Base-by-base conservation (phyloP, 129 eudicot species). In the Chrysanthemum makinoi region DNA sequence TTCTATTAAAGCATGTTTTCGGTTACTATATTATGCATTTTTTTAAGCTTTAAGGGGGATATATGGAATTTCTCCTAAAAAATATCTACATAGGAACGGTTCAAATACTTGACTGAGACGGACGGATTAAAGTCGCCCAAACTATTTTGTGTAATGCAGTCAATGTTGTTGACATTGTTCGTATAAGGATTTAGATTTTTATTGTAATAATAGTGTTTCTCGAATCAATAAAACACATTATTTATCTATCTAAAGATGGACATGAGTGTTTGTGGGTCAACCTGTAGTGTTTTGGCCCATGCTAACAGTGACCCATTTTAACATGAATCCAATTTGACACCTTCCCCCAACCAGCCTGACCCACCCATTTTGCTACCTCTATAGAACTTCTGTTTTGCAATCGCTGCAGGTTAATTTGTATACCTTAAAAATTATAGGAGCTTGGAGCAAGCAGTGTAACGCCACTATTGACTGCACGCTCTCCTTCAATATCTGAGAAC, bases 401-500 rank as follows among this genome's bases (percentile, higher is more conserved):
- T 54, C 22, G 10, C 48, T 66, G 12, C 64, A 66, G 6, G 52
- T 33, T 72, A 65, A 68, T 16, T 68, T 75, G 8, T 65, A 51
- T 30, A 19, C 24, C 52, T 39, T 83, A 66, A 30, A 62, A 74
- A 44, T 77, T 49, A 18, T 74, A 94, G 99, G 99, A 94, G 79
- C 87, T 94, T 62, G 99, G 99, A 71, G 99, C 99, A 53, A 80
- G 89, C 60, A 87, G 93, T 67, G 78, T 94, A 68, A 94, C 99
- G 20, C 99, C 99, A 10, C 81, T 94, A 65, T 74, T 94, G 74
- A 94, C n/a, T n/a, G n/a, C n/a, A n/a, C 96, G 84, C 20, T 94
- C 97, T 71, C 90, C 84, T 67, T 90, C 97, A 55, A 87, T 94
- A 51, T 87, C 97, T 28, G 99, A 94, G 69, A 94, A 90, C 52